Conservation (phyloP, 257 asterid genomes). For the Schizonepeta tenuifolia region DNA sequence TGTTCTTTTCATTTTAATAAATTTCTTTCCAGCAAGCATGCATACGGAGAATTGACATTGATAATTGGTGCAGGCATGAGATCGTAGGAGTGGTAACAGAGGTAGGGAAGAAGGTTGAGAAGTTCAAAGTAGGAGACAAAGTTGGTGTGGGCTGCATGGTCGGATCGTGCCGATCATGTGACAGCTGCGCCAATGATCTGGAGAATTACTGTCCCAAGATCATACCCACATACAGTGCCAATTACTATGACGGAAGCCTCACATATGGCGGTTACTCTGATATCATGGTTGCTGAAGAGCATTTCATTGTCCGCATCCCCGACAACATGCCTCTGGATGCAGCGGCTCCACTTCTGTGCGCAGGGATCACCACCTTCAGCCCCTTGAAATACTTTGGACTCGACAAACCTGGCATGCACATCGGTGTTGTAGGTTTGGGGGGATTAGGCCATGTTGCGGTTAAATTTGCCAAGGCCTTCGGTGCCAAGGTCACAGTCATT, state of each 20-base stretch:
- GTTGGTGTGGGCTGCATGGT: slow-evolving; percentile 59
- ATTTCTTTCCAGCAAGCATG: too few relatives aligned
- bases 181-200: slow-evolving; percentile 36
- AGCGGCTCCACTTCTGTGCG: slow-evolving; percentile 51
- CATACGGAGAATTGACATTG: too few relatives aligned
- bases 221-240: slow-evolving; percentile 27
- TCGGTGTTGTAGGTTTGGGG: too few relatives aligned
- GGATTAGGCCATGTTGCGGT: too few relatives aligned
- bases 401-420: slow-evolving; percentile 46
- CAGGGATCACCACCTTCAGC: slow-evolving; percentile 53
- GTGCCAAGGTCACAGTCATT: too few relatives aligned
- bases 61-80: slow-evolving; percentile 42
- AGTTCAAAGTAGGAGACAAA: slow-evolving; percentile 51
- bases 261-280: slow-evolving; percentile 55
- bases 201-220: slow-evolving; percentile 46
- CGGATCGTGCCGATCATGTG: slow-evolving; percentile 51
- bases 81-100: slow-evolving; percentile 58
- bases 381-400: slow-evolving; percentile 47
- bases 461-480: too few relatives aligned
- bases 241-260: slow-evolving; percentile 35
- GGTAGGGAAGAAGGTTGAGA: slow-evolving; percentile 49
- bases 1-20: too few relatives aligned
- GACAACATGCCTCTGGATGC: slow-evolving; percentile 44
- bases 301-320: slow-evolving; percentile 46
- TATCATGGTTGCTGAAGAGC: slow-evolving; percentile 48